These are phyloP conservation scores for Fomitopsis pinicola DNA, from an alignment of 1,284 basidiomycete species.

Conservation along the genomic window DNA sequence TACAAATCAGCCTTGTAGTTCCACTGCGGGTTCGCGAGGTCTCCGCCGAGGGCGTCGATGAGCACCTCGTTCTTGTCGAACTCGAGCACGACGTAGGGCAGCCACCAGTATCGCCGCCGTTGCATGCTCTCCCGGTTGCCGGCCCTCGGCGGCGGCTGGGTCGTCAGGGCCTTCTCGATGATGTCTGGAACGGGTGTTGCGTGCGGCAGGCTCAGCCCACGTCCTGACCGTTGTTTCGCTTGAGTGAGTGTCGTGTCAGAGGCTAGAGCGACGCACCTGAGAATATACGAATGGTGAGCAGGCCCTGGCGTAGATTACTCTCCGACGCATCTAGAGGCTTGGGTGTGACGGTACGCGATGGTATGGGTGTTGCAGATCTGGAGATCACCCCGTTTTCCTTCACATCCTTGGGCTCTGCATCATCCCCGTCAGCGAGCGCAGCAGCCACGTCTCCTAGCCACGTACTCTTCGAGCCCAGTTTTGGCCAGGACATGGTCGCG, in stretches of 20 bases:
- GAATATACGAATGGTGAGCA: constrained; percentile 86
- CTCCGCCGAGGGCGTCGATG: constrained; percentile 93
- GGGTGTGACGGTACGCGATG: constrained; percentile 67
- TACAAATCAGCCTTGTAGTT: constrained; percentile 97
- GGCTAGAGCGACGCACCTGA: constrained; percentile 50
- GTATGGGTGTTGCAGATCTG: constrained; percentile 71
- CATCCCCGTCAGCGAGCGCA: neutral
- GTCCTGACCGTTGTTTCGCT: constrained; percentile 37
- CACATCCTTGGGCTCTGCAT: constrained; percentile 57
- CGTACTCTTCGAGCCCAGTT: constrained; percentile 24
- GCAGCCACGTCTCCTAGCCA: neutral
- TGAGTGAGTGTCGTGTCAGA: neutral
- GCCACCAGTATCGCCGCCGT: constrained; percentile 91
- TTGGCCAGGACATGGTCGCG: constrained; percentile 23
- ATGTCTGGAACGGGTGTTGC: constrained; percentile 78
- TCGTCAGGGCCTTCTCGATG: constrained; percentile 80
- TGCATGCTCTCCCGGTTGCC: constrained; percentile 85
- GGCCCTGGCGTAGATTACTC: constrained; percentile 65
- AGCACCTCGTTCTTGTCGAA: constrained; percentile 99
- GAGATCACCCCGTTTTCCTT: constrained; percentile 66
- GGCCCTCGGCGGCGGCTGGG: constrained; percentile 44
- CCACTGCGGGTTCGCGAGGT: constrained; percentile 84
- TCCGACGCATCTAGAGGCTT: constrained; percentile 48
- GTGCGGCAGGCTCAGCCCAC: constrained; percentile 70
- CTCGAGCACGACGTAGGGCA: constrained; percentile 95